A percentile compares a stretch with the other conserved stretches of the same genome.
Evolutionary conservation across 2,329 filamentous ascomycete genomes (phyloP).

Genomic region (Cladosporium velox): DNA sequence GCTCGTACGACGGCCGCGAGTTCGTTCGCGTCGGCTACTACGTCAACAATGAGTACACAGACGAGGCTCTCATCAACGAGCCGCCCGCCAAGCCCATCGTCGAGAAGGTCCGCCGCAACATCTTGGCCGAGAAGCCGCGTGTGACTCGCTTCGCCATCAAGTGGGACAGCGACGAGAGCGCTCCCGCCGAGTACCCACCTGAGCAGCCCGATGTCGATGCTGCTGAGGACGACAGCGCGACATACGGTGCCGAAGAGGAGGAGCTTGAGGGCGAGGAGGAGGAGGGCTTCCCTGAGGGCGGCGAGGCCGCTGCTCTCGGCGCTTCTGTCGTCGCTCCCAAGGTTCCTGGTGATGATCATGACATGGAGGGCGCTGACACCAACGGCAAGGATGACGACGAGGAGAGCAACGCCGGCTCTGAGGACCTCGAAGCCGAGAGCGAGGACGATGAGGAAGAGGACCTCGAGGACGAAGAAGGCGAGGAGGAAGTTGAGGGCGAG

Average conservation of each 20-base stretch:
- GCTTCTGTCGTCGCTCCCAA: slow-evolving; percentile 22
- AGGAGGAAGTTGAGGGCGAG: slow-evolving; percentile 33
- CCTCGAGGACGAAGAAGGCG: slow-evolving; percentile 44
- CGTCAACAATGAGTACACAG: slow-evolving; percentile 98
- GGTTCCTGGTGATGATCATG: slow-evolving; percentile 62
- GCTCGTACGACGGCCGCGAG: slow-evolving; percentile 92
- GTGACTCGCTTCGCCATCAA: slow-evolving; percentile 98
- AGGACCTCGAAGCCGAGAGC: slow-evolving; percentile 49
- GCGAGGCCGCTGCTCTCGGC: slow-evolving; percentile 43
- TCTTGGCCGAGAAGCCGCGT: slow-evolving; percentile 94
- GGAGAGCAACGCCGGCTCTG: slow-evolving; percentile 63
- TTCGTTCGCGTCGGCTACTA: slow-evolving; percentile 99
- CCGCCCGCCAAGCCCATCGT: slow-evolving; percentile 90
- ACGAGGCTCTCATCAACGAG: slow-evolving; percentile 82
- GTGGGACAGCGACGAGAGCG: slow-evolving; percentile 98
- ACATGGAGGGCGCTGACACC: slow-evolving; percentile 72
- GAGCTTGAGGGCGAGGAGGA: slow-evolving; percentile 62
- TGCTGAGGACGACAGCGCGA: slow-evolving; percentile 75
- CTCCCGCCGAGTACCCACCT: slow-evolving; percentile 91
- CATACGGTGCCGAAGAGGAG: slow-evolving; percentile 85
- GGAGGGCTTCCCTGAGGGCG: slow-evolving; percentile 54
- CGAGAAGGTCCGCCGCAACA: slow-evolving; percentile 87
- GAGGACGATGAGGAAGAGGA: slow-evolving; percentile 48
- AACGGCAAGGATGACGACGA: slow-evolving; percentile 64
- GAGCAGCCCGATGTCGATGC: slow-evolving; percentile 96